A percentile compares a stretch with the other conserved stretches of the same genome.
Evolutionary conservation across 306 rosid species (phyloP).

Genomic region (Inga laurina): DNA sequence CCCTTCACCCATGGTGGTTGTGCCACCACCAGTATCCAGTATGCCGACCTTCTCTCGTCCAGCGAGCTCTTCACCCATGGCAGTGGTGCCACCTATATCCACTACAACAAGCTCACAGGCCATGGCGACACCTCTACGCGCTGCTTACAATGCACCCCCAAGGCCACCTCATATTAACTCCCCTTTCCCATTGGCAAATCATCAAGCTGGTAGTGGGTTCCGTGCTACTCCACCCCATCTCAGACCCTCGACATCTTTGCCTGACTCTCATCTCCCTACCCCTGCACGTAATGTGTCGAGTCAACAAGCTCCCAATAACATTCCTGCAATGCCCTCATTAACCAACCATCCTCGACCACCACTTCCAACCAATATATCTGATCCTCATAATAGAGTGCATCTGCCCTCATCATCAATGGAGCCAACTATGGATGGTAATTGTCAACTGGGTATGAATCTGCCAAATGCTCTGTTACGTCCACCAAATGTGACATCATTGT

Average conservation of each 20-base stretch:
- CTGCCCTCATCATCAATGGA: conserved; percentile 39
- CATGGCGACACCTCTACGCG: conserved; percentile 13
- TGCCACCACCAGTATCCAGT: not conserved
- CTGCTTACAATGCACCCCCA: conserved; percentile 36
- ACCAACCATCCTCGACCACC: conserved; percentile 31
- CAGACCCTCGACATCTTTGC: conserved; percentile 48
- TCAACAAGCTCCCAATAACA: conserved; percentile 44
- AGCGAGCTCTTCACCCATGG: not conserved
- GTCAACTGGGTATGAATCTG: conserved; percentile 37
- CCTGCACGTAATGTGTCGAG: conserved; percentile 29
- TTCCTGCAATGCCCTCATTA: conserved; percentile 25
- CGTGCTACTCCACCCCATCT: conserved; percentile 87
- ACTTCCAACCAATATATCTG: conserved; percentile 29
- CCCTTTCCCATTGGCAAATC: conserved; percentile 41
- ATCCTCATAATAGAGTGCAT: conserved; percentile 29
- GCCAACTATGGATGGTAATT: conserved; percentile 29
- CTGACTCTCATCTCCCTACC: conserved; percentile 28
- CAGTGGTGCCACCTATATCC: not conserved
- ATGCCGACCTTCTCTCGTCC: too few relatives aligned
- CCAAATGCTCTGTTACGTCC: conserved; percentile 24
- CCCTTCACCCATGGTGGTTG: not conserved
- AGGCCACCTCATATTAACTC: conserved; percentile 51
- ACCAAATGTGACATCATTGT: conserved; percentile 24
- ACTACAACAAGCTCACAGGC: not conserved
- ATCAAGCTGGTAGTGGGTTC: conserved; percentile 49